Conservation (phyloP, 2,329 filamentous ascomycete genomes). For the Beauveria medogensis region DNA sequence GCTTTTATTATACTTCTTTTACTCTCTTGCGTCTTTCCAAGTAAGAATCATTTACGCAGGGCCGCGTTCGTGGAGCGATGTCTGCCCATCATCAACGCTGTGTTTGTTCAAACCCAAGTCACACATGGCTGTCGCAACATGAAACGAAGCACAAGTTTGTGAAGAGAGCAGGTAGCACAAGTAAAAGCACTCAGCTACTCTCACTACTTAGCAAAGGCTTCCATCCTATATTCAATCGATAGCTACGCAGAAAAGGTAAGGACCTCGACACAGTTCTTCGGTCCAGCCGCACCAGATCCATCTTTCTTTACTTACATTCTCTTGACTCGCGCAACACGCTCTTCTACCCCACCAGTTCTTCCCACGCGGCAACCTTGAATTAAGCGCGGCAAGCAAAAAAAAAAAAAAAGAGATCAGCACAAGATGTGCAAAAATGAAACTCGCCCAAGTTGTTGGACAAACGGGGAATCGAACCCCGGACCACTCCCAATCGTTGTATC, state of each 20-base stretch:
- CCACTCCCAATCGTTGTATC: constrained; percentile 10
- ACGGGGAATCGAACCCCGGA: constrained; percentile 14
- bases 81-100: neutral
- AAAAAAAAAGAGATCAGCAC: neutral
- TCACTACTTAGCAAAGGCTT: neutral
- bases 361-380: neutral
- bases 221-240: neutral
- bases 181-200: neutral
- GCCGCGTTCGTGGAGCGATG: neutral
- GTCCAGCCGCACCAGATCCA: no score
- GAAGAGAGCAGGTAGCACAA: neutral
- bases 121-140: neutral
- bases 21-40: no score
- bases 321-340: no score
- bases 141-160: constrained; percentile 4
- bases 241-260: no score
- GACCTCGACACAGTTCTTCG: no score
- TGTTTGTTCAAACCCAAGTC: neutral
- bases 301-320: no score
- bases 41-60: neutral
- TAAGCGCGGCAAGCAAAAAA: neutral
- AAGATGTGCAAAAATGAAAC: constrained; percentile 10
- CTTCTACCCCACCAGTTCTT: neutral
- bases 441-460: constrained; percentile 8
- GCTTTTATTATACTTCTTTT: no score